phyloP scores from a whole-genome alignment of 1,284 basidiomycete genomes.

The Agaricales sp. region DNA sequence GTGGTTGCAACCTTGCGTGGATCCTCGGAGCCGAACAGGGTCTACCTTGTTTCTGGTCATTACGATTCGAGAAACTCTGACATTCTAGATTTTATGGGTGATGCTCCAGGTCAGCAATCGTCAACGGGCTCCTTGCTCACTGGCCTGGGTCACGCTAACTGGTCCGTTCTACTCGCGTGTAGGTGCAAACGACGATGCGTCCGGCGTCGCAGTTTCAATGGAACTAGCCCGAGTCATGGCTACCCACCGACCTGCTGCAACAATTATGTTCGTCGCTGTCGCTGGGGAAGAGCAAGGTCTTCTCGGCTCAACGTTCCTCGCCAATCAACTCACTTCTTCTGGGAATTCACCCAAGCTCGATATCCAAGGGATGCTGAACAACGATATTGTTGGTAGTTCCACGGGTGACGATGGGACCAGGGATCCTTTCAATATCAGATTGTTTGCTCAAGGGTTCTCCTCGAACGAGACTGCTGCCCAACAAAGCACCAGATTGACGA shows the following conservation, averaged over 20 bases:
- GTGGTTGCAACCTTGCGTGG: constrained; percentile 39
- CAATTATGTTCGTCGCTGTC: constrained; percentile 35
- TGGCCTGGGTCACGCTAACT: too few relatives aligned
- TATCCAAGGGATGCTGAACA: constrained; percentile 44
- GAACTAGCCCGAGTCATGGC: constrained; percentile 40
- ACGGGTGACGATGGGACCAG: constrained; percentile 32
- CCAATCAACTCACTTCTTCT: constrained; percentile 26
- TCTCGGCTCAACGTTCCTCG: constrained; percentile 36
- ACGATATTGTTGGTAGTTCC: constrained; percentile 40
- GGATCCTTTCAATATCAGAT: constrained; percentile 35
- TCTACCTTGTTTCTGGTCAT: constrained; percentile 44
- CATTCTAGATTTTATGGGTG: constrained; percentile 29
- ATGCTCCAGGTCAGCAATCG: constrained; percentile 29
- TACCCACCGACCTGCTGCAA: constrained; percentile 31
- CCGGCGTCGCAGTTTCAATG: constrained; percentile 42
- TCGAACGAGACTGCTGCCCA: constrained; percentile 27
- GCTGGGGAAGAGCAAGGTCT: constrained; percentile 19
- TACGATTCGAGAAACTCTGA: constrained; percentile 39
- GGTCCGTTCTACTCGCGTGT: not conserved
- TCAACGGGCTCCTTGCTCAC: too few relatives aligned
- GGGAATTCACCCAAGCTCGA: constrained; percentile 21
- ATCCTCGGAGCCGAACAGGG: constrained; percentile 33
- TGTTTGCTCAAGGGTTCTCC: constrained; percentile 40
- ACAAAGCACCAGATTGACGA: constrained; percentile 21
- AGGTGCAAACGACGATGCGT: constrained; percentile 27